Base-by-base conservation (phyloP, 768 basidiomycete species). In the Naematelia encephala region DNA sequence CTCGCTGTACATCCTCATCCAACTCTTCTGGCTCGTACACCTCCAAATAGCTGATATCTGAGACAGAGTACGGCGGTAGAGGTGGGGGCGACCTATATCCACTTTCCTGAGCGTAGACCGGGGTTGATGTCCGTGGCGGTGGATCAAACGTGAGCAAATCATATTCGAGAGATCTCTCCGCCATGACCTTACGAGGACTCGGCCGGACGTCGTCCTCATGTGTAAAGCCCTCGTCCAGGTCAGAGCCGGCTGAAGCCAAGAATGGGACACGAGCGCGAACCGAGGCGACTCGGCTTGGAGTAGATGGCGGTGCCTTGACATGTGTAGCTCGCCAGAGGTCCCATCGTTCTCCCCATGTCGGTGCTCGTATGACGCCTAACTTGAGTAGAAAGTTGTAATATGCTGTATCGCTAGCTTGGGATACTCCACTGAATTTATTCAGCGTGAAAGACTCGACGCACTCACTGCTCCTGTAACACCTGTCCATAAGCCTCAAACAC, bases 321-420 rank as follows among this genome's bases (percentile, higher is more conserved):
- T 43, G 21, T 67, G 56, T 51, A 19, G 64, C 59, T 30, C 63
- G 60, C 71, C 68, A 74, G 13, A 69, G 45, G 25, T 69, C 66
- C 72, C 72, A 74, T 61, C 62, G 63, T 45, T 71, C 69, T 10
- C 67, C 72, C 72, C 72, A 74, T 44, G 67, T 71, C 23, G 62
- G 47, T 4, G 67, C 72, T 42, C 66, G 61, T n/a, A 74, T 66
- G 4, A 68, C 63, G 4, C 70, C 69, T 5, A 74, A 55, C 52
- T 71, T 74, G 19, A 74, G 62, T 1, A 74, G 62, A 51, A 74
- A 71, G 23, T 68, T 63, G 56, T 71, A 74, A 54, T 74, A 74
- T 10, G 59, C 62, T 22, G 72, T 63, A 56, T 74, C 72, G 39
- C 48, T 46, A 11, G 67, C 60, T 3, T 59, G 61, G 2, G 65